Evolutionary conservation across 345 rosid genomes (phyloP), one percentile per base, ranked within the genome.

Genomic region (Trapa incisa): DNA sequence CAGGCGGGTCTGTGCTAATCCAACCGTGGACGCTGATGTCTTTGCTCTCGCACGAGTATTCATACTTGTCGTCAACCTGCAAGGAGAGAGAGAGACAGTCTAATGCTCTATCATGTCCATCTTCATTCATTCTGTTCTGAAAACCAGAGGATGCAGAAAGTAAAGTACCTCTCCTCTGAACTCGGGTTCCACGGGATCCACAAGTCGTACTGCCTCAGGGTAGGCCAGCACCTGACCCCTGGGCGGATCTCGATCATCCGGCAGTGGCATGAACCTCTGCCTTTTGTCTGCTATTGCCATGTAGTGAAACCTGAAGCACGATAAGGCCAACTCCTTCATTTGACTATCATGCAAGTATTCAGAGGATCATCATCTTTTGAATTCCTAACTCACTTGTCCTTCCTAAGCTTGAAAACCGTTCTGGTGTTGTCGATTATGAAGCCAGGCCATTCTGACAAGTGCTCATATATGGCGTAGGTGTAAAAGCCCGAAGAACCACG

Each of bases 61-160:
- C 84, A 72, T 94, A 94, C 77, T 94, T 94, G 72, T 94, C 99
- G 77, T 94, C 99, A 60, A 94, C 97, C 98, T 93, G 29, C 29
- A 22, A 22, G 29, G 13, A 3, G n/a, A 32, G 15, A 15, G 36
- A 13, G 29, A 33, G 4, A 17, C 43, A 42, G 4, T 37, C n/a
- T 13, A 43, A 39, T 38, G 43, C 43, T 41, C 6, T 8, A 41
- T 41, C 43, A 41, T 8, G 4, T 8, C 43, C 43, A 41, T 41
- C 43, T 41, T 41, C 7, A 41, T 41, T 41, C 29, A 22, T 22
- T 22, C 29, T 22, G 29, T 22, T 22, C 43, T 41, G 43, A 41
- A 41, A 3, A 2, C 43, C 7, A 41, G 43, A 41, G 39, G 70
- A 38, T 3, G 10, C 14, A 67, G 60, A 16, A 37, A 42, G 29